Evolutionary conservation across 176 grass and related monocot genomes (phyloP).

Genomic region (Echinochloa phyllopogon): DNA sequence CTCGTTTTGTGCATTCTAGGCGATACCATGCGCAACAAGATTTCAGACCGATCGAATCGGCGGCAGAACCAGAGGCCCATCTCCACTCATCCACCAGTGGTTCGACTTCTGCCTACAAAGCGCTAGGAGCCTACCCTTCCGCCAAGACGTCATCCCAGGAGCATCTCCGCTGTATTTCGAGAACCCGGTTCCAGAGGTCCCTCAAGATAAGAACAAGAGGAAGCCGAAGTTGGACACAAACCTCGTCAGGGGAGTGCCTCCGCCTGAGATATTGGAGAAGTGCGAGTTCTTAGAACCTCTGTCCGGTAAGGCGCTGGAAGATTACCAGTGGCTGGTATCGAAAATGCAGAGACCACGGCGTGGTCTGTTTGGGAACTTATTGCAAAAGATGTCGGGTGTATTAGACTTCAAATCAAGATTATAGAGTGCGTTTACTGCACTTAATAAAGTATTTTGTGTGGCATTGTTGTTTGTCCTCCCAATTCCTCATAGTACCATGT

Average conservation of each 20-base stretch:
- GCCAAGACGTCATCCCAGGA: conserved; percentile 70
- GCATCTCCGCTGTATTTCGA: conserved; percentile 68
- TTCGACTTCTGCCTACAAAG: conserved; percentile 89
- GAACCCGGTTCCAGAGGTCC: conserved; percentile 43
- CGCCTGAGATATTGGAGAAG: conserved; percentile 70
- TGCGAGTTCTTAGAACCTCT: conserved; percentile 94
- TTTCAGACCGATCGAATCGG: conserved; percentile 75
- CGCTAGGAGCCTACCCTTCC: conserved; percentile 71
- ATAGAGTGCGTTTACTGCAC: conserved; percentile 22
- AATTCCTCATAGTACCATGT: too few relatives aligned
- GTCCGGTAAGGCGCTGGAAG: conserved; percentile 61
- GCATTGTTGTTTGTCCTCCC: too few relatives aligned
- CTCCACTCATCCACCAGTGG: conserved; percentile 87
- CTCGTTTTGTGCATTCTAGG: conserved; percentile 51
- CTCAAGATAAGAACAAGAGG: conserved; percentile 49
- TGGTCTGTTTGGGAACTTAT: conserved; percentile 45
- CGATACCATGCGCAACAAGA: conserved; percentile 58
- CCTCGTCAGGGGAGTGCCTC: conserved; percentile 69
- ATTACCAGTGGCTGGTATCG: conserved; percentile 83
- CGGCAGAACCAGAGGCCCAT: conserved; percentile 78
- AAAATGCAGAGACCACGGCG: conserved; percentile 49
- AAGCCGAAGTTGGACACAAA: conserved; percentile 86
- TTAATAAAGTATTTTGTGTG: neutral
- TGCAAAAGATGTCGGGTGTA: conserved; percentile 38
- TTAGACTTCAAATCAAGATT: conserved; percentile 47